A percentile compares a stretch with the other conserved stretches of the same genome.
phyloP scores from a whole-genome alignment of 306 rosid species.

The Vicia villosa region DNA sequence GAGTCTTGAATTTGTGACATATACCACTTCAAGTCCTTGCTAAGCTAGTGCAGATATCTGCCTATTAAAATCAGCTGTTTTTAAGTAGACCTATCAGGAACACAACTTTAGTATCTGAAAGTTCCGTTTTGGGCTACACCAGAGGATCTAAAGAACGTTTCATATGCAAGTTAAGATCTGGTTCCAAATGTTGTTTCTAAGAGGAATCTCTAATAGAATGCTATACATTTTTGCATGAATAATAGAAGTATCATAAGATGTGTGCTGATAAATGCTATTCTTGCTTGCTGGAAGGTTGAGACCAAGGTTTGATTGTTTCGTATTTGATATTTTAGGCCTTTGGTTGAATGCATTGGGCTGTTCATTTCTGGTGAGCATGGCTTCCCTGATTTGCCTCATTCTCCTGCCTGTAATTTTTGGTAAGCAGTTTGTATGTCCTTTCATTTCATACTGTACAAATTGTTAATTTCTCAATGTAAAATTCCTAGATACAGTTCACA shows the following conservation, averaged over 20 bases:
- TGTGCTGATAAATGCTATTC: conserved; percentile 11
- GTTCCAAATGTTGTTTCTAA: background rate
- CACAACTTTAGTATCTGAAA: too few species aligned
- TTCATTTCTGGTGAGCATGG: conserved; percentile 96
- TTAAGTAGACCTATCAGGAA: too few species aligned
- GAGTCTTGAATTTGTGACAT: too few species aligned
- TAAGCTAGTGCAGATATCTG: too few species aligned
- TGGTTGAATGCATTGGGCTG: conserved; percentile 91
- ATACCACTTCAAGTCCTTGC: too few species aligned
- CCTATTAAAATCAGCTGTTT: too few species aligned
- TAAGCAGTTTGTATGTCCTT: conserved; percentile 43
- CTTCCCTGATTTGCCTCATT: conserved; percentile 87
- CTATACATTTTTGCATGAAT: conserved; percentile 19
- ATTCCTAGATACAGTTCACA: conserved; percentile 13
- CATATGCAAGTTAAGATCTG: conserved; percentile 8
- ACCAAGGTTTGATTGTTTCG: too few species aligned
- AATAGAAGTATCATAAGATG: background rate
- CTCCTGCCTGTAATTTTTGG: conserved; percentile 83
- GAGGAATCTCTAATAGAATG: conserved; percentile 9
- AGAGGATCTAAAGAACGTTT: background rate
- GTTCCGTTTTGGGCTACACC: too few species aligned
- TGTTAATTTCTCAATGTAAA: conserved; percentile 21
- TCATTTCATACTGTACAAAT: conserved; percentile 9
- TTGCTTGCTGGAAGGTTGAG: conserved; percentile 7
- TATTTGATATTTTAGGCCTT: conserved; percentile 52